phyloP scores from a whole-genome alignment of 768 basidiomycete species.

The Xerocomellus amylosporus region DNA sequence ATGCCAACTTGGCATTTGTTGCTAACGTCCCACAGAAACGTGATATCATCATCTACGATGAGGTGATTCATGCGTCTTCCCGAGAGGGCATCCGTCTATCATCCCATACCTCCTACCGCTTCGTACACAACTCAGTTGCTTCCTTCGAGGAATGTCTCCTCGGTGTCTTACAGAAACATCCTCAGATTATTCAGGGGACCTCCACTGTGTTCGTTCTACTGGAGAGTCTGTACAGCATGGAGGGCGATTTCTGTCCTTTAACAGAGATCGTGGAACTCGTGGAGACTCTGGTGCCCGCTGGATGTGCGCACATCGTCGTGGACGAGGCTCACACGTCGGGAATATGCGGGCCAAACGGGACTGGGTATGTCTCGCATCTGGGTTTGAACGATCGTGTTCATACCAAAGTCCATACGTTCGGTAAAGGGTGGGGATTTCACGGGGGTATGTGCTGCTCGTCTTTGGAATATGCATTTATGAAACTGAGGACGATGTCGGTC shows the following conservation, averaged over 20 bases:
- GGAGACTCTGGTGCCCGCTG: slow-evolving; percentile 36
- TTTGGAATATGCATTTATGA: too few relatives aligned
- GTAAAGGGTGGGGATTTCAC: slow-evolving; percentile 36
- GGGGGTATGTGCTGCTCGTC: slow-evolving; percentile 6
- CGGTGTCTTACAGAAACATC: slow-evolving; percentile 22
- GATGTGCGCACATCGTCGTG: slow-evolving; percentile 44
- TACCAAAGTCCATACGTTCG: slow-evolving; percentile 52
- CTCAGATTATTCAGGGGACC: slow-evolving; percentile 23
- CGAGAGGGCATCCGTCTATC: slow-evolving; percentile 51
- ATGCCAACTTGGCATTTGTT: slow-evolving; percentile 52
- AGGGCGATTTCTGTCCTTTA: slow-evolving; percentile 53
- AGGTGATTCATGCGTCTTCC: slow-evolving; percentile 49
- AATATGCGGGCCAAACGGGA: slow-evolving; percentile 46
- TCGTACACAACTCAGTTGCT: slow-evolving; percentile 46
- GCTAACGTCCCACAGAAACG: slow-evolving; percentile 40
- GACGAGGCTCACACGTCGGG: slow-evolving; percentile 62
- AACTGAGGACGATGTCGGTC: neutral
- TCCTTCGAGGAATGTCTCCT: slow-evolving; percentile 33
- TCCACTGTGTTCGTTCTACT: slow-evolving; percentile 46
- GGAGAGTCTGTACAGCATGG: slow-evolving; percentile 61
- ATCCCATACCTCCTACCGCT: slow-evolving; percentile 28
- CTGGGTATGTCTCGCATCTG: slow-evolving; percentile 42
- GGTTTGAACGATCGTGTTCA: slow-evolving; percentile 43
- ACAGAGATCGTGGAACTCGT: slow-evolving; percentile 39
- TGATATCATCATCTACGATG: slow-evolving; percentile 53